Percentiles rank a stretch among this genome's conserved stretches.
Evolutionary conservation across 345 rosid genomes (phyloP).

Genomic region (Linum lewisii): DNA sequence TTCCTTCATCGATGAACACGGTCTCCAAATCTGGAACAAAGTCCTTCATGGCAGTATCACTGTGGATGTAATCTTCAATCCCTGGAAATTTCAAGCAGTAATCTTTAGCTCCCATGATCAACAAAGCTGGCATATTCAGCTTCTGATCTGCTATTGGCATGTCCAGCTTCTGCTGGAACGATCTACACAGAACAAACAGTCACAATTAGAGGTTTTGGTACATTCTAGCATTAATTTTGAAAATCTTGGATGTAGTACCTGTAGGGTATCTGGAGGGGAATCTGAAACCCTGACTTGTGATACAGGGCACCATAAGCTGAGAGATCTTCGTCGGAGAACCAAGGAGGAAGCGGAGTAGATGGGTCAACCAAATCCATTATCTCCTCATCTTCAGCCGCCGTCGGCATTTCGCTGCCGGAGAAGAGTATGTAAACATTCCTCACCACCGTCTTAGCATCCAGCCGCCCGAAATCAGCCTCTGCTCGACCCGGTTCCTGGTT

Average conservation of each 20-base stretch:
- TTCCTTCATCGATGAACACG: constrained; percentile 11
- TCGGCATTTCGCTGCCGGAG: constrained; percentile 25
- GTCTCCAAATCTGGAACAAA: constrained; percentile 11
- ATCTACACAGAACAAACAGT: constrained; percentile 12
- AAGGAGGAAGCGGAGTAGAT: constrained; percentile 18
- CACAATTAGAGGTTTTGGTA: too few species aligned
- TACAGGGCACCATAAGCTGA: constrained; percentile 12
- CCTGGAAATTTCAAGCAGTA: constrained; percentile 27
- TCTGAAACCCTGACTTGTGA: constrained; percentile 24
- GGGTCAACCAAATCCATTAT: constrained; percentile 33
- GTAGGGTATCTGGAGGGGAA: constrained; percentile 22
- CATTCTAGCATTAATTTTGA: too few species aligned
- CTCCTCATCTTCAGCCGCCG: constrained; percentile 21
- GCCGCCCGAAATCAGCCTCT: constrained; percentile 19
- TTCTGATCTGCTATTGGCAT: constrained; percentile 7
- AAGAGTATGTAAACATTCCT: constrained; percentile 24
- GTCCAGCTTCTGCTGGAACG: constrained; percentile 5
- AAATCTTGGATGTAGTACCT: neutral
- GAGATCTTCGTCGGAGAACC: constrained; percentile 22
- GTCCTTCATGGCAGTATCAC: constrained; percentile 12
- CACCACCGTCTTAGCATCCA: constrained; percentile 17
- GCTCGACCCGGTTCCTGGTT: constrained; percentile 28
- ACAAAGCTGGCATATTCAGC: constrained; percentile 19
- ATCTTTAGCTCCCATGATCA: constrained; percentile 25
- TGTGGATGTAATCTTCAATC: constrained; percentile 14